A percentile compares a stretch with the other conserved stretches of the same genome.
Evolutionary conservation across 1,284 basidiomycete species (phyloP).

Genomic region (Singerocomus inundabilis): DNA sequence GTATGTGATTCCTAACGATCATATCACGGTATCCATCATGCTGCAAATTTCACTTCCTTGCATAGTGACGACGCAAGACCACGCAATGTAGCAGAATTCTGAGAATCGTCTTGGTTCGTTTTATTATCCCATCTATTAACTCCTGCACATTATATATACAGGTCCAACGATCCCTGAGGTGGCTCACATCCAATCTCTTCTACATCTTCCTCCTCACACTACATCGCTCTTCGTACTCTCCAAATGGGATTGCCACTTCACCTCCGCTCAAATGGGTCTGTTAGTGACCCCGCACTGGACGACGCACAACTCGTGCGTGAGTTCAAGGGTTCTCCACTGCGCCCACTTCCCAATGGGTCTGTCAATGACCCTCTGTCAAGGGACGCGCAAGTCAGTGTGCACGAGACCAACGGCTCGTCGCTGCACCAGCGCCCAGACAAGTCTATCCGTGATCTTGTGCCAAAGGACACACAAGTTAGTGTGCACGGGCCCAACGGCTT

Average conservation of each 20-base stretch:
- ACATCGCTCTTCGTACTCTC: background rate
- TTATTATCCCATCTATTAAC: background rate
- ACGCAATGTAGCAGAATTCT: slow-evolving; percentile 25
- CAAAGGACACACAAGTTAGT: background rate
- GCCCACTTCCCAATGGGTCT: background rate
- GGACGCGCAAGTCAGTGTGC: background rate
- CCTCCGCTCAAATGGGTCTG: slow-evolving; percentile 27
- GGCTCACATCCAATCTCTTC: slow-evolving; percentile 2
- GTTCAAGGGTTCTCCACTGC: background rate
- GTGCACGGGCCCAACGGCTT: background rate
- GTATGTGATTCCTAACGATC: background rate
- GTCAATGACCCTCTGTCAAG: background rate
- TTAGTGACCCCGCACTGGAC: background rate
- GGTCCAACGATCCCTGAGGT: slow-evolving; percentile 1
- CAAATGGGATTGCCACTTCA: slow-evolving; percentile 36
- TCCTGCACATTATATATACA: slow-evolving; percentile 6
- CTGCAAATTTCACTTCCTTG: slow-evolving; percentile 10
- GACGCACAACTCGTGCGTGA: background rate
- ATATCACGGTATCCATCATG: slow-evolving; percentile 2
- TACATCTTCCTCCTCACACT: background rate
- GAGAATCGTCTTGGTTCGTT: background rate
- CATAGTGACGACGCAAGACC: slow-evolving; percentile 29
- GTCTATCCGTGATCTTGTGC: background rate
- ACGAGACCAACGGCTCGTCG: background rate
- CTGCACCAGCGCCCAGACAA: background rate